These are phyloP conservation scores for Aspergillus olivimuriae DNA, from an alignment of 495 filamentous ascomycete species.

Conservation along the genomic window DNA sequence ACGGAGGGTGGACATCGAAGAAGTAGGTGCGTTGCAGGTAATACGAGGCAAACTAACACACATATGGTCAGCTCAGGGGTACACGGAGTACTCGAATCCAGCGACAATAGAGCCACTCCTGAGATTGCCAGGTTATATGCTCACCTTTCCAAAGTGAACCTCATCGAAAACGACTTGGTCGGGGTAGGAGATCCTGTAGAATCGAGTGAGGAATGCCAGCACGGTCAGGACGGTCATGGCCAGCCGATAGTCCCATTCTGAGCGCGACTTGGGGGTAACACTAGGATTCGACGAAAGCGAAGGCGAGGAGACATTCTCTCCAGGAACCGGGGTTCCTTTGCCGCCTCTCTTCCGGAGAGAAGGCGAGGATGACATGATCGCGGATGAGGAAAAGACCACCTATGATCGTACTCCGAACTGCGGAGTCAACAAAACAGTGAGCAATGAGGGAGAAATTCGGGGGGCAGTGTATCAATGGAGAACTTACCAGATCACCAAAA, in stretches of 20 bases:
- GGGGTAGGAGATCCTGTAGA: conserved; percentile 91
- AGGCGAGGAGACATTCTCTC: conserved; percentile 21
- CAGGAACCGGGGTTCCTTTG: conserved; percentile 32
- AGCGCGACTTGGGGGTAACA: conserved; percentile 26
- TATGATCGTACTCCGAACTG: conserved; percentile 7
- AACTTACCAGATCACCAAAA: conserved; percentile 10
- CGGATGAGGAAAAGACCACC: conserved; percentile 26
- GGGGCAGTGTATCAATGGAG: no score
- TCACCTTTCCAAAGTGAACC: conserved; percentile 98
- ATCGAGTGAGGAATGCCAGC: conserved; percentile 83
- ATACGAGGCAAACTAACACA: conserved; percentile 91
- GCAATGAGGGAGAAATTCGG: no score
- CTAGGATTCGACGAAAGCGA: conserved; percentile 8
- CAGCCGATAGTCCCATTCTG: conserved; percentile 81
- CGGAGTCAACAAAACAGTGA: background rate
- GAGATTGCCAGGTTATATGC: conserved; percentile 9
- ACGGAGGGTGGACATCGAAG: conserved; percentile 98
- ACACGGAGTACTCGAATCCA: conserved; percentile 8
- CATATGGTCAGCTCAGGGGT: no score
- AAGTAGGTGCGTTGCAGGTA: conserved; percentile 98
- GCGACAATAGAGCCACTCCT: background rate
- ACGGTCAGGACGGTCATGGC: conserved; percentile 70
- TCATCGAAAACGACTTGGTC: conserved; percentile 98
- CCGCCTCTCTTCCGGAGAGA: conserved; percentile 48
- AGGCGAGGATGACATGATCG: conserved; percentile 31